Evolutionary conservation across 164 flowering plant species (phyloP).

Genomic region (Akebia trifoliata): DNA sequence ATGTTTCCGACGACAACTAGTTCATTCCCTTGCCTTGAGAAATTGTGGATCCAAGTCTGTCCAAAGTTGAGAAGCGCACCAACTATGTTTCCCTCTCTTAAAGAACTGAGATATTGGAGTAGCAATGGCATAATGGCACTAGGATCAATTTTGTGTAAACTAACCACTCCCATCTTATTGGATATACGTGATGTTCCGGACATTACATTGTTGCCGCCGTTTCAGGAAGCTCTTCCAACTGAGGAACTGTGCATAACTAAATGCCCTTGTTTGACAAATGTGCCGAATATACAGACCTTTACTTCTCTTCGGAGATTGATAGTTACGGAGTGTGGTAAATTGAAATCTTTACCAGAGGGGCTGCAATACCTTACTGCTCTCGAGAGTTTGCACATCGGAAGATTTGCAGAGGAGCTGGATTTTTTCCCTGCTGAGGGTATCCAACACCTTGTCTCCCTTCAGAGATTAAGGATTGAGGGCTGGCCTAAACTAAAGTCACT

Average conservation of each 20-base stretch:
- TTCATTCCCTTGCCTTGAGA: slow-evolving; percentile 18
- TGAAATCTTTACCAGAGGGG: slow-evolving; percentile 5
- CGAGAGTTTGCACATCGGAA: not conserved
- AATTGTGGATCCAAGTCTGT: not conserved
- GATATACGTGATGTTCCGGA: not conserved
- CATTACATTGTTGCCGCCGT: not conserved
- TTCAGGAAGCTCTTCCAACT: not conserved
- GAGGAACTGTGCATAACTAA: not conserved
- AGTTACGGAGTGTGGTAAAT: not conserved
- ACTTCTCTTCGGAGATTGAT: not conserved
- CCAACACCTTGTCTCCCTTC: not conserved
- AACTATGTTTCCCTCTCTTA: slow-evolving; percentile 1
- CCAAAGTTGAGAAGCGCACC: slow-evolving; percentile 1
- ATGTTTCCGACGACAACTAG: not conserved
- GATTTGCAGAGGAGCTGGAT: not conserved
- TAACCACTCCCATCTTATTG: not conserved
- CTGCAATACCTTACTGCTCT: not conserved
- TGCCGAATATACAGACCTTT: not conserved
- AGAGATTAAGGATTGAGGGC: not conserved
- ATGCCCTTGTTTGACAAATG: not conserved
- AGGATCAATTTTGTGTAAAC: not conserved
- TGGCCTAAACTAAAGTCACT: not conserved
- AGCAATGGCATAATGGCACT: not conserved
- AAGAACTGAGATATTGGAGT: not conserved
- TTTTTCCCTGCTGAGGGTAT: not conserved